These are phyloP conservation scores for Elsinoe australis DNA, from an alignment of 2,329 filamentous ascomycete genomes.

Conservation along the genomic window DNA sequence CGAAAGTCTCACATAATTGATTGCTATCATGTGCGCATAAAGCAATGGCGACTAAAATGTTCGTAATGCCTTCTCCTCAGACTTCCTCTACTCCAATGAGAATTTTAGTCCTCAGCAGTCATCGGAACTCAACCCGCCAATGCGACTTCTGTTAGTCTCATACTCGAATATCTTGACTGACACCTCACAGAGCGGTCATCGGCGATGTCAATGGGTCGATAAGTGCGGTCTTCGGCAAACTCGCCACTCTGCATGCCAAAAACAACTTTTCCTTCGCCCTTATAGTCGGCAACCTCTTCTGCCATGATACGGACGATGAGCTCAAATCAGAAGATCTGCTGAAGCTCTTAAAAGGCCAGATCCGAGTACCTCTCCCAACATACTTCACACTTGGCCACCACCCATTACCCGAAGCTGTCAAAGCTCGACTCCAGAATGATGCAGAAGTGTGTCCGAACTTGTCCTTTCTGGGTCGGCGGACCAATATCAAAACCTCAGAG, in stretches of 20 bases:
- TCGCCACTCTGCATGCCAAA: slow-evolving; percentile 73
- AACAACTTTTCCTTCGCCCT: slow-evolving; percentile 83
- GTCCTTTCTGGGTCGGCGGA: slow-evolving; percentile 79
- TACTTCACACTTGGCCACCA: slow-evolving; percentile 80
- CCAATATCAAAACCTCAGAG: slow-evolving; percentile 80
- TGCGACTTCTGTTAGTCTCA: too few species aligned
- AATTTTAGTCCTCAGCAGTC: too few species aligned
- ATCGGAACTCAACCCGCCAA: too few species aligned
- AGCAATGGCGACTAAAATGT: too few species aligned
- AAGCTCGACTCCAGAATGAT: slow-evolving; percentile 64
- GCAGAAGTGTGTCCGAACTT: slow-evolving; percentile 79
- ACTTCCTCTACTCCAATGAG: too few species aligned
- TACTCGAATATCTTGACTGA: too few species aligned
- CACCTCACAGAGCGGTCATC: slow-evolving; percentile 59
- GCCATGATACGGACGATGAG: slow-evolving; percentile 41
- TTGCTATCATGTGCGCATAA: too few species aligned
- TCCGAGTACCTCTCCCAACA: slow-evolving; percentile 69
- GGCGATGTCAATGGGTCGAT: slow-evolving; percentile 78
- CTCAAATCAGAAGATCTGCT: slow-evolving; percentile 44
- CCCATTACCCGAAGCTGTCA: slow-evolving; percentile 61
- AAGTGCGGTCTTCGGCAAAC: slow-evolving; percentile 66
- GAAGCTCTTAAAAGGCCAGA: slow-evolving; percentile 62
- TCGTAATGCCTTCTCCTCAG: too few species aligned
- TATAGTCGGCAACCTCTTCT: slow-evolving; percentile 75
- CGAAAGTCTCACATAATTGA: too few species aligned